Conservation (phyloP, 1,284 basidiomycete species). For the Exobasidium rhododendri region DNA sequence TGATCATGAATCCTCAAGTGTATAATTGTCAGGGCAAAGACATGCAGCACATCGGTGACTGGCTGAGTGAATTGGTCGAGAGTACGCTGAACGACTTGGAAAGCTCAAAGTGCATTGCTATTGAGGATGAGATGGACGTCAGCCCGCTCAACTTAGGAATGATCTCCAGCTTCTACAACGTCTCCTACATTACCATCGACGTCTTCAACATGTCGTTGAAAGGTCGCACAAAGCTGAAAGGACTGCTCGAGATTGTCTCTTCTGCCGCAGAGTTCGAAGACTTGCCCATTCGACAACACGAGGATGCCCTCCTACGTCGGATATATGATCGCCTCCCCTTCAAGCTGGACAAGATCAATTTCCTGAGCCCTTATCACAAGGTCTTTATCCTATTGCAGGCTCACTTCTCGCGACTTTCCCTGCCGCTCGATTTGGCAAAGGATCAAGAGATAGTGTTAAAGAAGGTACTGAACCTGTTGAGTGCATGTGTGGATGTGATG, state of each 20-base stretch:
- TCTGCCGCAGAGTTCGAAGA: slow-evolving; percentile 94
- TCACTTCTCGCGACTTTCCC: slow-evolving; percentile 85
- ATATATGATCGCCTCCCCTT: slow-evolving; percentile 97
- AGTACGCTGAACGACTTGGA: slow-evolving; percentile 85
- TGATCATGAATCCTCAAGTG: slow-evolving; percentile 74
- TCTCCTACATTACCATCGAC: slow-evolving; percentile 85
- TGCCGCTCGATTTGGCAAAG: slow-evolving; percentile 87
- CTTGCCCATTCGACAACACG: slow-evolving; percentile 79
- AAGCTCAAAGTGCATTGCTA: slow-evolving; percentile 88
- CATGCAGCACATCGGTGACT: slow-evolving; percentile 51
- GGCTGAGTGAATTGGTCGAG: slow-evolving; percentile 87
- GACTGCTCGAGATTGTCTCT: slow-evolving; percentile 89
- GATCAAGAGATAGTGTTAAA: slow-evolving; percentile 83
- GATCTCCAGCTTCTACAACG: slow-evolving; percentile 63
- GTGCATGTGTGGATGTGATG: slow-evolving; percentile 91
- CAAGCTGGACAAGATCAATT: slow-evolving; percentile 79
- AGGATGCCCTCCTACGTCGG: slow-evolving; percentile 58
- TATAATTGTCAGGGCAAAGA: slow-evolving; percentile 51
- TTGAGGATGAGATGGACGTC: slow-evolving; percentile 65
- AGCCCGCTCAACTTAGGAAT: slow-evolving; percentile 54
- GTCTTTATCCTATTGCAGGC: slow-evolving; percentile 94
- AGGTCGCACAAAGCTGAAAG: slow-evolving; percentile 95
- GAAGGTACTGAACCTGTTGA: slow-evolving; percentile 72
- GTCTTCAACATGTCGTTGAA: slow-evolving; percentile 94
- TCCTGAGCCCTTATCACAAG: slow-evolving; percentile 94